Evolutionary conservation across 768 basidiomycete species (phyloP).

Genomic region (Lentinus brumalis): DNA sequence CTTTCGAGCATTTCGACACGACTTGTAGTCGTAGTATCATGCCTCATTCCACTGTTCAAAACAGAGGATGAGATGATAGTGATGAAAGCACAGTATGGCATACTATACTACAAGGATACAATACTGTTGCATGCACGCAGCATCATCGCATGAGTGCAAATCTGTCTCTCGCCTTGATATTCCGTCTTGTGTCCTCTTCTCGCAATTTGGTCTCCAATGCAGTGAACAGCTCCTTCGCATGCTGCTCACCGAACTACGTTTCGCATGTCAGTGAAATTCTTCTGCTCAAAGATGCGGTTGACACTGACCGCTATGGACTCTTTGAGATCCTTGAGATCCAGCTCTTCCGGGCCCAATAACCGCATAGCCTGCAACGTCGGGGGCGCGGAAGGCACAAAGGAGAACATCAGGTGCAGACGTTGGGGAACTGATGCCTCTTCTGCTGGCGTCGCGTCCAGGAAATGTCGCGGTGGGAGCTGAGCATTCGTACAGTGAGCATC

Average conservation of each 20-base stretch:
- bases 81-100: too few species aligned
- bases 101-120: not conserved
- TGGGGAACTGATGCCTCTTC: conserved; percentile 73
- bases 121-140: conserved; percentile 1
- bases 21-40: too few species aligned
- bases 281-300: too few species aligned
- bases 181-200: conserved; percentile 62
- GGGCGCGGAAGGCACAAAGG: conserved; percentile 45
- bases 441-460: conserved; percentile 69
- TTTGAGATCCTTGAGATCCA: conserved; percentile 49
- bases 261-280: not conserved
- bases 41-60: too few species aligned
- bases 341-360: conserved; percentile 62
- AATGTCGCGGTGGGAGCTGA: conserved; percentile 61
- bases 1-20: too few species aligned
- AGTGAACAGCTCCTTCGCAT: conserved; percentile 57
- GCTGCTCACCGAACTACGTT: conserved; percentile 64
- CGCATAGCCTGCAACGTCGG: conserved; percentile 63
- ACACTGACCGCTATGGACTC: conserved; percentile 55
- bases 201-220: conserved; percentile 65
- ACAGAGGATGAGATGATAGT: too few species aligned
- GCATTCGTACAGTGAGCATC: not conserved
- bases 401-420: conserved; percentile 63
- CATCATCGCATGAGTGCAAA: conserved; percentile 37
- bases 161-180: conserved; percentile 57